phyloP scores from a whole-genome alignment of 2,329 filamentous ascomycete species.

The Ascochyta rabiei region DNA sequence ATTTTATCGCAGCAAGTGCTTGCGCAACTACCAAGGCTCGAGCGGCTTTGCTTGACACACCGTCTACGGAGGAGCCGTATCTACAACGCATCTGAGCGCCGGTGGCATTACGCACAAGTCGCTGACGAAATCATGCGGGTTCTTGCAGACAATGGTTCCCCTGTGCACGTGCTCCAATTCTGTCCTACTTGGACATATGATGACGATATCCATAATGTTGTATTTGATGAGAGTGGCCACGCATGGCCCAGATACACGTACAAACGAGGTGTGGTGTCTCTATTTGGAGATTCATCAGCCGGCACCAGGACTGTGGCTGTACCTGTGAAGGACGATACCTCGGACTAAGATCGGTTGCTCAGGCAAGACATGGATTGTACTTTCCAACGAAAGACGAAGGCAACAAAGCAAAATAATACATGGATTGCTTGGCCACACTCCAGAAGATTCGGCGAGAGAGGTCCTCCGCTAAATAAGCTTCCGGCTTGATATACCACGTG shows the following conservation, averaged over 20 bases:
- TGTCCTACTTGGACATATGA: neutral
- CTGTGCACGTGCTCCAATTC: neutral
- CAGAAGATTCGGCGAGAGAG: too few relatives aligned
- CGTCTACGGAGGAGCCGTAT: neutral
- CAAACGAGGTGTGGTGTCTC: neutral
- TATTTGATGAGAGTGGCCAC: neutral
- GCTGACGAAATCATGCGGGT: neutral
- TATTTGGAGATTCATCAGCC: neutral
- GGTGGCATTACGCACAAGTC: neutral
- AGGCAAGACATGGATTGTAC: neutral
- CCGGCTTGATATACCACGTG: neutral
- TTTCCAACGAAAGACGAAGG: neutral
- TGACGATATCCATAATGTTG: too few relatives aligned
- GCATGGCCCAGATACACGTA: neutral
- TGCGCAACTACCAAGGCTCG: neutral
- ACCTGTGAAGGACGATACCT: neutral
- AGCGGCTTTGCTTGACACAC: neutral
- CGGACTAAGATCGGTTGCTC: neutral
- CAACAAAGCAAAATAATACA: too few relatives aligned
- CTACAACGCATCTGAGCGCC: neutral
- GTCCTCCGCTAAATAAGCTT: neutral
- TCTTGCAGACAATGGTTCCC: neutral
- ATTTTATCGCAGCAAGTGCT: neutral
- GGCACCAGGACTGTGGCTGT: neutral
- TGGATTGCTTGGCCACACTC: too few relatives aligned